A percentile compares a stretch with the other conserved stretches of the same genome.
Conservation (phyloP, 106 monocot genomes). For the Dactylorhiza incarnata region DNA sequence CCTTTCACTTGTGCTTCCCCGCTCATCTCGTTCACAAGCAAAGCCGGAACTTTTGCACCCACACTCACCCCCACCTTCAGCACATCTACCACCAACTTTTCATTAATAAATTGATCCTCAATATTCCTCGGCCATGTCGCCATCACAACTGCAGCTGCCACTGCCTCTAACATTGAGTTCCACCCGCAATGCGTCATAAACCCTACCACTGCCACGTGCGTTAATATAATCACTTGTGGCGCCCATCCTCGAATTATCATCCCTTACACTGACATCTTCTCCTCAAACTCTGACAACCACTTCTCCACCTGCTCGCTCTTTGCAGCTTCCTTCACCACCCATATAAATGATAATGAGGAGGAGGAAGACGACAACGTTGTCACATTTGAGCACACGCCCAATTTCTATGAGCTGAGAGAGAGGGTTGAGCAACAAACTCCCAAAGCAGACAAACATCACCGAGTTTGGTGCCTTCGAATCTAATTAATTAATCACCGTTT, state of each 20-base stretch:
- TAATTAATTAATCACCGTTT: constrained; percentile 28
- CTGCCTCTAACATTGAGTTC: constrained; percentile 17
- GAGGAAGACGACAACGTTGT: constrained; percentile 4
- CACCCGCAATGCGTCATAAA: constrained; percentile 21
- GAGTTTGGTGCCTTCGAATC: constrained; percentile 26
- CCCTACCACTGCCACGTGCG: constrained; percentile 17
- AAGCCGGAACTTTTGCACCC: neutral
- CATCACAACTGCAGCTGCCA: constrained; percentile 8
- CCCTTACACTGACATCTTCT: constrained; percentile 15
- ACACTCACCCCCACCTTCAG: constrained; percentile 1
- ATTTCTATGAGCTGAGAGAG: constrained; percentile 16
- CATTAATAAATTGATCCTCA: constrained; percentile 19
- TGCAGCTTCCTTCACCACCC: constrained; percentile 12
- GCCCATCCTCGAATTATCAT: constrained; percentile 14
- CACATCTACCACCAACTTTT: constrained; percentile 14
- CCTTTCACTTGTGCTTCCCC: neutral
- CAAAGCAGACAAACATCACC: constrained; percentile 51
- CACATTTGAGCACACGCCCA: constrained; percentile 27
- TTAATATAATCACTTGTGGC: constrained; percentile 12
- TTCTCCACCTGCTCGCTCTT: constrained; percentile 13
- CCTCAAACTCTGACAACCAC: constrained; percentile 10
- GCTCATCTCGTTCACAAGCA: neutral
- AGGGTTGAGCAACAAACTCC: constrained; percentile 18
- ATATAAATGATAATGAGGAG: constrained; percentile 20
- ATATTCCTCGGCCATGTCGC: constrained; percentile 14